Evolutionary conservation across 1,284 basidiomycete species (phyloP), one percentile per base, ranked within the genome.

Genomic region (Filobasidium uniguttulatum): DNA sequence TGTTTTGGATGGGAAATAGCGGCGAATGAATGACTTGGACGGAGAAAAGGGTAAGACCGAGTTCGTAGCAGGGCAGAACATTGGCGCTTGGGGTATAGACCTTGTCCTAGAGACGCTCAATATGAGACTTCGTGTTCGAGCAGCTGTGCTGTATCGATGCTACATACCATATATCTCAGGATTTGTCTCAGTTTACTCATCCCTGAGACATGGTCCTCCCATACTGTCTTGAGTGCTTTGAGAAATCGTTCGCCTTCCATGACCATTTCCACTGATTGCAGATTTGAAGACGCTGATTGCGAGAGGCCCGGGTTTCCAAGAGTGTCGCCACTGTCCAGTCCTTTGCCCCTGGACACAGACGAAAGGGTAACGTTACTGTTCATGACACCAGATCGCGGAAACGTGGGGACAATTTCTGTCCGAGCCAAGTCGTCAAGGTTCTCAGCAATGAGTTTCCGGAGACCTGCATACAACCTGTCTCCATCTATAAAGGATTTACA

Each of bases 121-220:
- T 44, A 23, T 19, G 49, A 31, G n/a, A n/a, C n/a, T n/a, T n/a
- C 23, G 19, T 26, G 28, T 17, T 19, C 3, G 17, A 56, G 34
- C 41, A 35, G 17, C 29, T 30, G 9, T 22, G 25, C 30, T 4
- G 17, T 26, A 41, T 9, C 9, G 33, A 19, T 23, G 29, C 9
- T 12, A 20, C 79, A 59, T 59, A 91, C 93, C 85, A 98, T 93
- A 66, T 99, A 99, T 63, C 86, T 88, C 58, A 98, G 73, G 30
- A 99, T 80, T 63, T 91, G 89, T 33, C 83, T 79, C 52, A 99
- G 69, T 65, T 91, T 89, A 37, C 77, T 75, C 85, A 97, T 88
- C 66, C 83, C 89, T 12, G 82, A 80, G 5, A 76, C 81, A 67
- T 98, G 93, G 64, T 97, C 90, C 54, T 93, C 85, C 93, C 94